phyloP scores from a whole-genome alignment of 2,329 filamentous ascomycete species.

The Aureobasidium sp. region DNA sequence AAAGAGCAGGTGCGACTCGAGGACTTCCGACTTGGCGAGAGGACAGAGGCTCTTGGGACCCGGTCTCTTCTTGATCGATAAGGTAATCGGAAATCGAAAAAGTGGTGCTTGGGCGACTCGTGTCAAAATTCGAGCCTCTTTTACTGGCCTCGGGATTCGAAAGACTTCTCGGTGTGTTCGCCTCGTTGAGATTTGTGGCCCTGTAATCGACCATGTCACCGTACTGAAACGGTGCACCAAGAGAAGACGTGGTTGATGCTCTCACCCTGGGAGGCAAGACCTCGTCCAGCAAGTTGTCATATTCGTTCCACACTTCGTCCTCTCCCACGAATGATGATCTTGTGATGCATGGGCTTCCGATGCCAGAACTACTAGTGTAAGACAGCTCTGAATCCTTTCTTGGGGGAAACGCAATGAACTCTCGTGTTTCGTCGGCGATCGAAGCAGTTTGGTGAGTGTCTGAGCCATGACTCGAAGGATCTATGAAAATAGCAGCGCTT shows the following conservation, averaged over 20 bases:
- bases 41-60: not conserved
- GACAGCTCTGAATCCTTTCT: conserved; percentile 63
- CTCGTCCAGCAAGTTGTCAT: conserved; percentile 77
- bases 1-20: not conserved
- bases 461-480: not conserved
- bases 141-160: not conserved
- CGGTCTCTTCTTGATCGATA: not conserved
- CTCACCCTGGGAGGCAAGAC: conserved; percentile 47
- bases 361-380: conserved; percentile 57
- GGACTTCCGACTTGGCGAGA: not conserved
- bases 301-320: conserved; percentile 92
- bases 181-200: not conserved
- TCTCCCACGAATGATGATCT: conserved; percentile 53
- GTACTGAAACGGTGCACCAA: conserved; percentile 45
- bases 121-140: not conserved
- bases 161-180: conserved; percentile 6
- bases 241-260: conserved; percentile 49
- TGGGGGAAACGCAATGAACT: conserved; percentile 68
- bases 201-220: conserved; percentile 29
- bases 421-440: not conserved
- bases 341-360: conserved; percentile 52
- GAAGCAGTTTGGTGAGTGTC: not conserved
- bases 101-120: conserved; percentile 13
- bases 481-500: not conserved
- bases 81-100: conserved; percentile 17